Conservation (phyloP, 306 rosid genomes). For the Hippophae gyantsensis region DNA sequence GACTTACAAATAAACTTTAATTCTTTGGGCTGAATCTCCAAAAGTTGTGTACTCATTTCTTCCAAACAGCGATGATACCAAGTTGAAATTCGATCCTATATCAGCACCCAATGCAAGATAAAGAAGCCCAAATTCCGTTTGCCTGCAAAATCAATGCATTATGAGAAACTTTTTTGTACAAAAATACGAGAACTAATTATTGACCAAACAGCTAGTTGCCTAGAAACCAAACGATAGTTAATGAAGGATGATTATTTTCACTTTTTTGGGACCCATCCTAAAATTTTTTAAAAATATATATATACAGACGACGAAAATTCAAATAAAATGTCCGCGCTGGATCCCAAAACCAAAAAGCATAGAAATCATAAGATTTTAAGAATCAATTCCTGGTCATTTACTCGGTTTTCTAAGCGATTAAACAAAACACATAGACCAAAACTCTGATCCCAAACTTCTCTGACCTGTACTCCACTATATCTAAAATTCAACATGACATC, state of each 20-base stretch:
- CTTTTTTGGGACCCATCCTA: constrained; percentile 11
- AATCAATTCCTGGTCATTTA: constrained; percentile 5
- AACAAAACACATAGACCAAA: constrained; percentile 16
- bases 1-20: constrained; percentile 65
- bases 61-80: constrained; percentile 7
- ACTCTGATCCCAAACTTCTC: neutral
- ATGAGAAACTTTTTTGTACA: too few species aligned
- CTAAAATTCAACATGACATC: neutral
- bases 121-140: constrained; percentile 12
- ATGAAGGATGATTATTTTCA: neutral
- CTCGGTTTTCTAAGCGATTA: constrained; percentile 19
- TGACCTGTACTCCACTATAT: neutral
- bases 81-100: constrained; percentile 14
- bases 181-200: neutral
- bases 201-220: constrained; percentile 9
- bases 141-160: neutral
- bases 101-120: constrained; percentile 14
- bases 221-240: constrained; percentile 11
- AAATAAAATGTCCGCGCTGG: constrained; percentile 14
- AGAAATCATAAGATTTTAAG: constrained; percentile 5
- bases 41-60: constrained; percentile 54
- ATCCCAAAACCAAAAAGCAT: constrained; percentile 18
- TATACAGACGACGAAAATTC: constrained; percentile 2
- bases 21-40: constrained; percentile 74
- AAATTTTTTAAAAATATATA: neutral